phyloP scores from a whole-genome alignment of 176 grass and related monocot genomes.

The Oryza nivara region DNA sequence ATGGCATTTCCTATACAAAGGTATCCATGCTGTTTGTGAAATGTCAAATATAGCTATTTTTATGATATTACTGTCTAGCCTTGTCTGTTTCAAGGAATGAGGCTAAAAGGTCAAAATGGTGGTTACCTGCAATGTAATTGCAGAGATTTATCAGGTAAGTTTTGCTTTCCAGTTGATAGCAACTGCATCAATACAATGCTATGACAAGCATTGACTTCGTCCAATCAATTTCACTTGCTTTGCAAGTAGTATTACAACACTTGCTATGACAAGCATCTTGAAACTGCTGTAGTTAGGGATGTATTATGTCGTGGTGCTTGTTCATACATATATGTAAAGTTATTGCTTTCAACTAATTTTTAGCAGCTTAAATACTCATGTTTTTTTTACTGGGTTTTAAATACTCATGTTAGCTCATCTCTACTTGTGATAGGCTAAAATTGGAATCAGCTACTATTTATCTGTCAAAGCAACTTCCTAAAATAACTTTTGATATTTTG shows the following conservation, averaged over 20 bases:
- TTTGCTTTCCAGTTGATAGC: slow-evolving; percentile 18
- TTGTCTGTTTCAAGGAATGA: slow-evolving; percentile 18
- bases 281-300: background rate
- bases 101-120: background rate
- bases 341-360: background rate
- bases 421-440: slow-evolving; percentile 11
- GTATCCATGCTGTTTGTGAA: slow-evolving; percentile 31
- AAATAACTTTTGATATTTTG: background rate
- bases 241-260: slow-evolving; percentile 11
- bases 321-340: slow-evolving; percentile 1
- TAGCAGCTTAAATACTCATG: background rate
- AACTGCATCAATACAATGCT: background rate
- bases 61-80: slow-evolving; percentile 2
- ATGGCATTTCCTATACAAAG: slow-evolving; percentile 38
- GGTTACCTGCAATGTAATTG: background rate
- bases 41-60: slow-evolving; percentile 30
- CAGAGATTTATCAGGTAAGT: slow-evolving; percentile 20
- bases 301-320: background rate
- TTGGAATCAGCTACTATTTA: slow-evolving; percentile 8
- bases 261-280: background rate
- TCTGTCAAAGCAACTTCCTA: background rate
- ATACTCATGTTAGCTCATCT: background rate
- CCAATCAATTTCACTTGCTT: background rate
- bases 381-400: background rate
- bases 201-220: background rate